Evolutionary conservation across 2,329 filamentous ascomycete species (phyloP).

Genomic region (Fonsecaea monophora): DNA sequence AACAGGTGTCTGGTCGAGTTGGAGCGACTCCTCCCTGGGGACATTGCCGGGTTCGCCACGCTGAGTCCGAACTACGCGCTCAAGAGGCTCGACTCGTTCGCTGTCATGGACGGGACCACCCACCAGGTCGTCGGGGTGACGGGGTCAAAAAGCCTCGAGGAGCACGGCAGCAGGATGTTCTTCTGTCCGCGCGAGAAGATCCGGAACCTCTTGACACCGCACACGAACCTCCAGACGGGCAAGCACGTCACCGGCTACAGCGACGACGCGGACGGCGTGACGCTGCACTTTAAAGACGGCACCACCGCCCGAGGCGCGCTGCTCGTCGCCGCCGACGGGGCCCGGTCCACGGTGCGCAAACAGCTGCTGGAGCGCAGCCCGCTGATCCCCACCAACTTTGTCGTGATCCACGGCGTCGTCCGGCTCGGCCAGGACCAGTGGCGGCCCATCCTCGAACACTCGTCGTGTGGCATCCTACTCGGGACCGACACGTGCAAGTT

Average conservation of each 20-base stretch:
- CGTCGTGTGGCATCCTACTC: conserved; percentile 12
- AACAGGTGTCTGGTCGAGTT: conserved; percentile 10
- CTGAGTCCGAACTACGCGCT: conserved; percentile 4
- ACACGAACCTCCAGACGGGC: conserved; percentile 5
- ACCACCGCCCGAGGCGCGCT: conserved; percentile 14
- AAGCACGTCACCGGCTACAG: conserved; percentile 9
- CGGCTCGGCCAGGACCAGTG: conserved; percentile 6
- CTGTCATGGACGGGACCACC: conserved; percentile 7
- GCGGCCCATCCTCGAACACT: conserved; percentile 12
- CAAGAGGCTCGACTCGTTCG: not conserved
- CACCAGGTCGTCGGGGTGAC: conserved; percentile 8
- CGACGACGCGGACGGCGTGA: conserved; percentile 14
- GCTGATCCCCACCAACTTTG: not conserved
- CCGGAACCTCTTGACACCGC: not conserved
- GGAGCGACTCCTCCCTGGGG: not conserved
- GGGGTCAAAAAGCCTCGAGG: not conserved
- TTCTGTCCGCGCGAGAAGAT: not conserved
- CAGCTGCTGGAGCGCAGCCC: conserved; percentile 5
- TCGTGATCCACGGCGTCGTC: not conserved
- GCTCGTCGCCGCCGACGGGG: conserved; percentile 12
- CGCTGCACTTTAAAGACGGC: conserved; percentile 11
- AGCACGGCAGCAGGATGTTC: not conserved
- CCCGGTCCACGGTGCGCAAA: conserved; percentile 2
- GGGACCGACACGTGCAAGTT: conserved; percentile 1
- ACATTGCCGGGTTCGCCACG: conserved; percentile 4